Evolutionary conservation across 106 monocot genomes (phyloP), one percentile per base, ranked within the genome.

Genomic region (Cymbidium sinense): DNA sequence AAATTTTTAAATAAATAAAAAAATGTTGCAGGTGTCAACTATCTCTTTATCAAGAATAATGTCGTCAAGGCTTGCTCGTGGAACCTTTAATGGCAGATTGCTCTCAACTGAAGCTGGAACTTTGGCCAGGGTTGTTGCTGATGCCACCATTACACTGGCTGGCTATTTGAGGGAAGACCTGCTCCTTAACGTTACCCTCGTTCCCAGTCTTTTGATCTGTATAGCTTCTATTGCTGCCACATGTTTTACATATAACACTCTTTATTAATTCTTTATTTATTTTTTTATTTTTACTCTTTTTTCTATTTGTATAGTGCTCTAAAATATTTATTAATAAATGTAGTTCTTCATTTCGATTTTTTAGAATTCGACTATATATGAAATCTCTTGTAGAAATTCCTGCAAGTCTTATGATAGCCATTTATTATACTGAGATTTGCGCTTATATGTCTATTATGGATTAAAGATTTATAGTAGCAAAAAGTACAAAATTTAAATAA

Each of bases 101-200:
- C 82, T 87, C 4, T 87, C 84, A 31, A 87, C 87, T 0, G 84
- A 87, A 70, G 87, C 87, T 20, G 87, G 87, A 69, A 87, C 87
- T 15, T 51, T 87, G 34, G 87, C 87, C 15, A 77, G 87, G 23
- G 87, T 87, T 33, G 70, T 82, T 18, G 87, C 87, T 5, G 87
- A 87, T 74, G 79, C 50, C 51, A 87, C 87, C 4, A 84, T 87
- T 34, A 87, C 87, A 54, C 79, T 87, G 74, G 84, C 87, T 33
- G 84, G 87, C 27, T 84, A 87, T 37, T 77, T 87, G 50, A 51
- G 82, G 4, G 74, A 39, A 82, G 69, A 82, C 20, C 29, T 65
- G 19, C 79, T 87, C 39, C 79, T 84, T 7, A 87, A 87, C 64
- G 67, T 79, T 67, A 87, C 87, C 37, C 76, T 82, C 0, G 8